Evolutionary conservation across 768 basidiomycete genomes (phyloP), one percentile per base, ranked within the genome.

Genomic region (Suillus bovinus): DNA sequence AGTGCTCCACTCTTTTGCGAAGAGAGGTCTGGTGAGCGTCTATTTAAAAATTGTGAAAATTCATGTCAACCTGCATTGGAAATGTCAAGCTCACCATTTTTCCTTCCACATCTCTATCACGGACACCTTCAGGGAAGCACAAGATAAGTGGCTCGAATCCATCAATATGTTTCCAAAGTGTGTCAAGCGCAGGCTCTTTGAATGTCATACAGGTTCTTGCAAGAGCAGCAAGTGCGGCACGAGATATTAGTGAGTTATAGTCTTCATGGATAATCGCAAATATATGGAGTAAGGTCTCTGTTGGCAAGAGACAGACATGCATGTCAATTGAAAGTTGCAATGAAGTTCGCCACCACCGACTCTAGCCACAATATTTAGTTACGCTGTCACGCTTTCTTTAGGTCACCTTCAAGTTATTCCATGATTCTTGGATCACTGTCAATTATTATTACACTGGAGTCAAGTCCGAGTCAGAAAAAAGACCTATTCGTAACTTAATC

Each of bases 401-500:
- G n/a, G n/a, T n/a, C n/a, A n/a, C n/a, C n/a, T n/a, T n/a, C n/a
- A n/a, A n/a, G n/a, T n/a, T n/a, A n/a, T n/a, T n/a, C n/a, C n/a
- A n/a, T n/a, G n/a, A n/a, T n/a, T n/a, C n/a, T n/a, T n/a, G n/a
- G n/a, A 13, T 46, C 22, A 24, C 44, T 46, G 24, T 47, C 47
- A 47, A 47, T 16, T 16, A 47, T 27, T 17, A 29, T 47, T 9
- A 27, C 47, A 24, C 22, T 42, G 20, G n/a, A 41, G 16, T 38
- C 38, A 44, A 27, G 47, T 49, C 47, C 7, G 24, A 36, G 54
- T 55, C 22, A 55, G 16, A 27, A 24, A 9, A n/a, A 41, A 29
- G 17, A 56, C 38, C 38, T 56, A 56, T 56, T 27, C 10, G 54
- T 56, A 20, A n/a, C 49, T 60, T 53, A 59, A 55, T 74, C 74